These are phyloP conservation scores for Theileria luwenshuni DNA, from an alignment of 169 alveolate genomes.

Conservation along the genomic window DNA sequence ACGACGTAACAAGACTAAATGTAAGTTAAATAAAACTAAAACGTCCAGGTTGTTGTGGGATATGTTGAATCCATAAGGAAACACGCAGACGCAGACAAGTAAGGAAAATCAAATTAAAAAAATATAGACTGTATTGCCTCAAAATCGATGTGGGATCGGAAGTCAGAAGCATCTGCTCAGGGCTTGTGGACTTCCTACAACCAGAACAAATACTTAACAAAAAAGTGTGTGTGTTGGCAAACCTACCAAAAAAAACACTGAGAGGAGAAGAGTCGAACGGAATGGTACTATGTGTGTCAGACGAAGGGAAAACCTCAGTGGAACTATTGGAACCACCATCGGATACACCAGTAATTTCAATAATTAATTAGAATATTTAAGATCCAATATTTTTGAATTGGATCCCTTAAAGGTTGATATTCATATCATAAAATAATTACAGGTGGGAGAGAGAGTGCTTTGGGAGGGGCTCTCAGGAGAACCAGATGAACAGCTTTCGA, in stretches of 20 bases:
- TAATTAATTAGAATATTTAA: no score
- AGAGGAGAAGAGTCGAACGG: constrained; percentile 83
- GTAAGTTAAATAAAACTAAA: constrained; percentile 6
- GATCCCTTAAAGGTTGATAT: no score
- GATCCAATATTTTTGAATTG: no score
- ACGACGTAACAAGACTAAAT: constrained; percentile 69
- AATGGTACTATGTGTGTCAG: constrained; percentile 72
- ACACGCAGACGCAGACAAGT: constrained; percentile 79
- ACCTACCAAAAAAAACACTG: constrained; percentile 77
- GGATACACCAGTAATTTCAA: constrained; percentile 55
- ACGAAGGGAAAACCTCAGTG: constrained; percentile 33
- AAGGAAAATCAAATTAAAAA: not conserved
- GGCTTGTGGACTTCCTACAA: constrained; percentile 72
- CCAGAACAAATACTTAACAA: constrained; percentile 77
- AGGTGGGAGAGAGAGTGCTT: constrained; percentile 72
- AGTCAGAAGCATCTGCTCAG: constrained; percentile 78
- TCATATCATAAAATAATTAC: no score
- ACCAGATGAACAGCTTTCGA: constrained; percentile 73
- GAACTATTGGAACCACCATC: constrained; percentile 60
- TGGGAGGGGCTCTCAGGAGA: constrained; percentile 71
- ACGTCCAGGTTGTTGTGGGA: constrained; percentile 67
- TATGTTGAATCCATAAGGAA: constrained; percentile 70
- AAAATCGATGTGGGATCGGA: constrained; percentile 75
- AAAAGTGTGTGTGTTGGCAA: constrained; percentile 80
- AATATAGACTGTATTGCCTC: constrained; percentile 68